Evolutionary conservation across 371 early-diverging fungal genomes (phyloP), one percentile per base, ranked within the genome.

Genomic region (Mucor piriformis): DNA sequence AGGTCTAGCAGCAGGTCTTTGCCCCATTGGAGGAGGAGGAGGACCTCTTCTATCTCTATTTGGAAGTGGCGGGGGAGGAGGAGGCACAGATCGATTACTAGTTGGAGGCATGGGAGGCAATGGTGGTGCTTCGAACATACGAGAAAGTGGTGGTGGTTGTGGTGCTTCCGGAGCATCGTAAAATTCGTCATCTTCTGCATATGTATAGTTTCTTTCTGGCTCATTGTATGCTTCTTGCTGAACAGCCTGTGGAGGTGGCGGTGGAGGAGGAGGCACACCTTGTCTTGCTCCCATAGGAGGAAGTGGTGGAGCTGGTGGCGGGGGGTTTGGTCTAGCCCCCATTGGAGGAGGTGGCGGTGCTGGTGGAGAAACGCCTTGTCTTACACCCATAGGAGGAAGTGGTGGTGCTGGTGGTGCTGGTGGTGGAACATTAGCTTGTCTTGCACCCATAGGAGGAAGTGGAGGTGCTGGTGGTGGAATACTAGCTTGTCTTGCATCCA

Each of bases 11-110:
- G 20, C 32, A 13, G 72, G 53, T 52, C 61, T 55, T 40, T 60
- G 66, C 2, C 35, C 50, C 11, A 37, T 38, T n/a, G 67, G 69
- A 23, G 69, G 70, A n/a, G 70, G 66, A 3, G 70, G 74, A 44
- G 74, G 70, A 4, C 63, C 66, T 63, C 64, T 61, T 57, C 59
- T 64, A 38, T 54, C 64, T 60, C 64, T 35, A 43, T 56, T 57
- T 15, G 70, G 72, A 48, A 70, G 50, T 37, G 73, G 77, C 11
- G 77, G 77, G 8, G 73, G 73, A 3, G 69, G 58, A 2, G 72
- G 72, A 21, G 72, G 63, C 3, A 58, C 54, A 2, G 63, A 23
- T 40, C 58, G 27, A 32, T 49, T 35, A 23, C 23, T 57, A 27
- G 46, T 54, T 16, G 54, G 25, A 18, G 70, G 64, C 64, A 64